These are phyloP conservation scores for Coniosporium apollinis DNA, from an alignment of 495 filamentous ascomycete genomes.

Conservation along the genomic window DNA sequence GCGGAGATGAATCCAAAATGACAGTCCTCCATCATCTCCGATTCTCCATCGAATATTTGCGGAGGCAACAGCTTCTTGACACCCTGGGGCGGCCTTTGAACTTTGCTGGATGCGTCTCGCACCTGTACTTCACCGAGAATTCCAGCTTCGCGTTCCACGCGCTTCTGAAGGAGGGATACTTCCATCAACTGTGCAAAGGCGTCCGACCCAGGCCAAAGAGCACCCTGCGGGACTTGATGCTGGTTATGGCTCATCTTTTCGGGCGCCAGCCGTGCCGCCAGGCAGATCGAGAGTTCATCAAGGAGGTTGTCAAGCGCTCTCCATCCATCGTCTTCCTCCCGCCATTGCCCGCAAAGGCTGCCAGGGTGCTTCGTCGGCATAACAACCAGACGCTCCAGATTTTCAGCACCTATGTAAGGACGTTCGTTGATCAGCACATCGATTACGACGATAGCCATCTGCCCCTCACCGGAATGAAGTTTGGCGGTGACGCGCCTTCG, in stretches of 20 bases:
- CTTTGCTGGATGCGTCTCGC: slow-evolving; percentile 47
- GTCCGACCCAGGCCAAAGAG: slow-evolving; percentile 24
- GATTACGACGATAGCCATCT: slow-evolving; percentile 32
- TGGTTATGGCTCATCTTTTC: slow-evolving; percentile 55
- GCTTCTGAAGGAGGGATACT: slow-evolving; percentile 48
- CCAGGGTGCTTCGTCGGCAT: slow-evolving; percentile 36
- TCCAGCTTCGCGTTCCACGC: slow-evolving; percentile 59
- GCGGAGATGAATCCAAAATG: slow-evolving; percentile 41
- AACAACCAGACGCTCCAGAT: slow-evolving; percentile 44
- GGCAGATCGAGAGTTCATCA: slow-evolving; percentile 27
- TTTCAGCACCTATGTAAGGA: slow-evolving; percentile 50
- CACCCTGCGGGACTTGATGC: slow-evolving; percentile 35
- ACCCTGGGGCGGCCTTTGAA: slow-evolving; percentile 44
- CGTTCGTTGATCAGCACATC: slow-evolving; percentile 48
- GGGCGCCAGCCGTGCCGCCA: slow-evolving; percentile 32
- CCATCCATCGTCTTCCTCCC: slow-evolving; percentile 46
- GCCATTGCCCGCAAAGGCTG: slow-evolving; percentile 39
- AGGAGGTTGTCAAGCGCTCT: slow-evolving; percentile 30
- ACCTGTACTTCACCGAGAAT: slow-evolving; percentile 60
- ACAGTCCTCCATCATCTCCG: slow-evolving; percentile 57
- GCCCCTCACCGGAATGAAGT: slow-evolving; percentile 37
- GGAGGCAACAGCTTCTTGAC: slow-evolving; percentile 46
- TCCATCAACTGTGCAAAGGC: slow-evolving; percentile 41
- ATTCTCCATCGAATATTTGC: slow-evolving; percentile 67
- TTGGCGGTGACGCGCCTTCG: slow-evolving; percentile 19